Conservation (phyloP, 192 early-diverging fungal genomes). For the Neocallimastix lanati region DNA sequence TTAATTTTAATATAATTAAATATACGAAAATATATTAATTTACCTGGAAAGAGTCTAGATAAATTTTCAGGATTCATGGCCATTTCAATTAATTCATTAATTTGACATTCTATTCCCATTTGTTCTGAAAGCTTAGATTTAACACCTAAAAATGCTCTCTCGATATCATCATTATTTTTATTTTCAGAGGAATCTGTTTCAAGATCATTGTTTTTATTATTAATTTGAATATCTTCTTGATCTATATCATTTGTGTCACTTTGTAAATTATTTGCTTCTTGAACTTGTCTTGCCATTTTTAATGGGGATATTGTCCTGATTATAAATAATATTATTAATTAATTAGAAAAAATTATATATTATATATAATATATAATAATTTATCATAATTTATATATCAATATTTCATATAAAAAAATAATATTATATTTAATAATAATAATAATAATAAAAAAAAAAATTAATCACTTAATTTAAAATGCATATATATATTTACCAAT, state of each 20-base stretch:
- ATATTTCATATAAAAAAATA: no score
- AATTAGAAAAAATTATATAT: no score
- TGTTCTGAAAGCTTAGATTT: conserved; percentile 30
- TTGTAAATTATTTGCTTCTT: neutral
- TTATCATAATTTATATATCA: no score
- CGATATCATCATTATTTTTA: conserved; percentile 4
- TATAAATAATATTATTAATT: no score
- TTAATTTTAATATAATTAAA: no score
- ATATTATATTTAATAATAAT: conserved; percentile 7
- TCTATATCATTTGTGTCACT: neutral
- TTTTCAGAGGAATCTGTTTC: conserved; percentile 1
- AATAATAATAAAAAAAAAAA: neutral
- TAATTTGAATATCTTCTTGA: neutral
- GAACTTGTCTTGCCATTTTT: neutral
- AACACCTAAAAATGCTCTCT: conserved; percentile 41
- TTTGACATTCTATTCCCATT: conserved; percentile 47
- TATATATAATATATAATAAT: no score
- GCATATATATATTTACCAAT: no score
- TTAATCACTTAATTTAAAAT: no score
- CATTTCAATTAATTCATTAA: conserved; percentile 50
- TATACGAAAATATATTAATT: no score
- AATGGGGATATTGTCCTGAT: neutral
- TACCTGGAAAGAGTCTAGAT: conserved; percentile 27
- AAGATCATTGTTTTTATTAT: neutral
- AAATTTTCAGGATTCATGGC: conserved; percentile 38